phyloP scores from a whole-genome alignment of 352 stramenopile genomes.

The Phytophthora sp. region DNA sequence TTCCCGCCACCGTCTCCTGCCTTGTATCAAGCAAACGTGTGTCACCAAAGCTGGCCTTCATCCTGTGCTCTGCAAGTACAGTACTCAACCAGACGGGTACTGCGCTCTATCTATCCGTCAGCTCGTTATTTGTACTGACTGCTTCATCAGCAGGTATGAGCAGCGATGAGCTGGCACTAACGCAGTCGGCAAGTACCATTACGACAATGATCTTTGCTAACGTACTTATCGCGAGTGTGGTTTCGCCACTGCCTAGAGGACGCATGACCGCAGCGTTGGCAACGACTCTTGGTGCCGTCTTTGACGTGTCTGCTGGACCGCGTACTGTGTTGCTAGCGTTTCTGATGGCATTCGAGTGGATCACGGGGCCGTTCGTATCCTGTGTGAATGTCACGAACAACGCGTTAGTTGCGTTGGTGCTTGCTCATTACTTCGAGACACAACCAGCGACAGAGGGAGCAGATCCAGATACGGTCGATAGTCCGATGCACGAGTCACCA shows the following conservation, averaged over 20 bases:
- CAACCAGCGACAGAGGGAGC: conserved; percentile 2
- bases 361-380: conserved; percentile 61
- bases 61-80: conserved; percentile 53
- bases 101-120: conserved; percentile 58
- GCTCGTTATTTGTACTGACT: conserved; percentile 54
- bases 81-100: conserved; percentile 73
- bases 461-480: conserved; percentile 1
- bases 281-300: conserved; percentile 54
- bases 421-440: conserved; percentile 59
- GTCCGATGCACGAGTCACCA: conserved; percentile 1
- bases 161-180: conserved; percentile 20
- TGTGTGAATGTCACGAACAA: conserved; percentile 62
- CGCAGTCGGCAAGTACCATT: conserved; percentile 35
- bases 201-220: conserved; percentile 47
- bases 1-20: conserved; percentile 59
- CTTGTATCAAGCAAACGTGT: conserved; percentile 57
- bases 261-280: conserved; percentile 42
- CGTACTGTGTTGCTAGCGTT: conserved; percentile 45
- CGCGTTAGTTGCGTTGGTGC: conserved; percentile 53
- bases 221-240: conserved; percentile 41
- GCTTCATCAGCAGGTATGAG: conserved; percentile 25
- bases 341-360: conserved; percentile 57
- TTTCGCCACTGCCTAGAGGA: conserved; percentile 50
- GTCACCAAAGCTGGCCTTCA: conserved; percentile 61
- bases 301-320: conserved; percentile 36